Conservation (phyloP, 495 filamentous ascomycete species). For the Tuber melanosporum region DNA sequence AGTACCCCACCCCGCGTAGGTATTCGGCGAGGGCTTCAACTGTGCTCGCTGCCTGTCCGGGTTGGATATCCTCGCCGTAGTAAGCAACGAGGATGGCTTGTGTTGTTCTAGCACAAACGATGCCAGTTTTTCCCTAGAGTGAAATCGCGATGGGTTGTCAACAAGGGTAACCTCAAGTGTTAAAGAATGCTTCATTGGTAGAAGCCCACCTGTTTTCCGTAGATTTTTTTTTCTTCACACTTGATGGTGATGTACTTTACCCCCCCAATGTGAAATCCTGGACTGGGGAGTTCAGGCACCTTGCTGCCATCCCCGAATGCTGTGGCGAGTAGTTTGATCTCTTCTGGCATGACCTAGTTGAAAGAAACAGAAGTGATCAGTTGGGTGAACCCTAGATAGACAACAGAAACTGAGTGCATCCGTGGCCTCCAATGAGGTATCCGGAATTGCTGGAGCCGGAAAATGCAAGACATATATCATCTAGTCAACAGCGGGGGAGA, state of each 20-base stretch:
- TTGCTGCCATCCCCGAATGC: conserved; percentile 50
- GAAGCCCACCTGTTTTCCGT: conserved; percentile 68
- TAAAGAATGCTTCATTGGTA: background rate
- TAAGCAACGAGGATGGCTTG: conserved; percentile 82
- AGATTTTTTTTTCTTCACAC: conserved; percentile 69
- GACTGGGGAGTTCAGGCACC: conserved; percentile 48
- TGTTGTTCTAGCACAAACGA: conserved; percentile 71
- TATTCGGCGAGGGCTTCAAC: conserved; percentile 70
- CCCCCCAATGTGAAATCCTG: conserved; percentile 62
- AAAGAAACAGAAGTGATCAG: conserved; percentile 4
- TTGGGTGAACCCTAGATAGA: background rate
- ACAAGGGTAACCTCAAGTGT: background rate
- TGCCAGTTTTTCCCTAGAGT: conserved; percentile 68
- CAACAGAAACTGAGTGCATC: conserved; percentile 1
- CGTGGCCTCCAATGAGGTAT: background rate
- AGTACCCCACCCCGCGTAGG: conserved; percentile 64
- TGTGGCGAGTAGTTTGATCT: conserved; percentile 52
- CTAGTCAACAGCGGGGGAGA: conserved; percentile 13
- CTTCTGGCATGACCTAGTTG: conserved; percentile 52
- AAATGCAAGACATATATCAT: background rate
- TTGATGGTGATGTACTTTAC: conserved; percentile 67
- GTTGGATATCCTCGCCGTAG: conserved; percentile 63
- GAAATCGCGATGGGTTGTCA: background rate
- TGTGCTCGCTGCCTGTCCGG: conserved; percentile 57
- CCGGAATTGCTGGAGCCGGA: background rate